Base-by-base conservation (phyloP, 805 yeast species). In the Candida sphagnicola region DNA sequence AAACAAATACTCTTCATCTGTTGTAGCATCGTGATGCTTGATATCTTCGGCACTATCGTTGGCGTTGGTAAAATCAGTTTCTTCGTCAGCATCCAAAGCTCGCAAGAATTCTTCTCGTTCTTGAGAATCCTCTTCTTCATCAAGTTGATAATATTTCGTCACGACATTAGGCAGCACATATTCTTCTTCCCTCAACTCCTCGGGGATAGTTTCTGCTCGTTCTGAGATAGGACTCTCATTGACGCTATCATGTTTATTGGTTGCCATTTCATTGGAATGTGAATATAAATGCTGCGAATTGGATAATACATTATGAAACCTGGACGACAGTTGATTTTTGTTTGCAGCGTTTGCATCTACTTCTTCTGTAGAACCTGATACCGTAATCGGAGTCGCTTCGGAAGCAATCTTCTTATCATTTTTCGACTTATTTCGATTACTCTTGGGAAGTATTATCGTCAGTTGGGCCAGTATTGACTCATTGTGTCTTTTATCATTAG, bases 161-260 rank as follows among this genome's bases (percentile, higher is more conserved):
- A 67, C 46, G 62, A 57, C 63, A 34, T 54, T 54, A 10, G 74
- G 72, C 70, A 62, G 70, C 16, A 66, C 56, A 42, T 67, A 67
- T 42, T 66, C 62, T 3, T 47, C 58, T 14, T 47, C 53, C 4
- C 48, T 52, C 14, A 38, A 46, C 18, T 49, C 56, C 33, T 37
- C 24, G 26, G 42, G 34, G 28, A 32, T 40, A 10, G 46, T 44
- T 13, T 41, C 50, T 14, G 52, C 46, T 12, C 40, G 43, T 17
- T 39, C 41, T 26, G 43, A 47, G 16, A 42, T 42, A 12, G 38
- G 43, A 13, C 43, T 42, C 12, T 34, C 34, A 31, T 31, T 35
- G 11, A 33, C 12, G 6, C 13, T 10, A 10, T n/a, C 16, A 8
- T 6, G 11, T 19, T 31, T 31, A 8, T 31, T 25, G n/a, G 15